These are phyloP conservation scores for Trichoderma koningii DNA, from an alignment of 2,329 filamentous ascomycete genomes.

Conservation along the genomic window DNA sequence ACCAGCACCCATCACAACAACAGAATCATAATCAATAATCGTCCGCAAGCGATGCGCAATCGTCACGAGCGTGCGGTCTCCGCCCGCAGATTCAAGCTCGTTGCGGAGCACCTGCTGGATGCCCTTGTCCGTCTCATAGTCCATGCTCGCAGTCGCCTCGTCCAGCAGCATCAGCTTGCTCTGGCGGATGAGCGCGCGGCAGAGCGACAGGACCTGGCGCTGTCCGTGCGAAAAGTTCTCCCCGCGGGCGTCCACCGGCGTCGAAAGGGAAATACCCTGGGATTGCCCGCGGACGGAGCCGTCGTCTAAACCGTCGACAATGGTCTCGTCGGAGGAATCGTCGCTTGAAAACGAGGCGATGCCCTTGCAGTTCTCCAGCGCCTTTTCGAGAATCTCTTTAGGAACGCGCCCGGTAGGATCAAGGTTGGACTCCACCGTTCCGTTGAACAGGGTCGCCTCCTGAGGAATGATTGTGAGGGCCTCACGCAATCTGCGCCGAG, in stretches of 20 bases:
- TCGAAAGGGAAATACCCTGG: conserved; percentile 44
- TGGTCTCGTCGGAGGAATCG: conserved; percentile 39
- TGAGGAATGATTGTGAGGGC: conserved; percentile 61
- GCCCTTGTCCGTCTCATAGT: conserved; percentile 58
- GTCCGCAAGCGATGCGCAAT: conserved; percentile 61
- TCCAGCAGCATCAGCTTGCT: conserved; percentile 60
- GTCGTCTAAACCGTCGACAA: conserved; percentile 31
- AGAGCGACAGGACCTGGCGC: conserved; percentile 60
- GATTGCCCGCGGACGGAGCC: conserved; percentile 27
- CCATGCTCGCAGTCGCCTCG: conserved; percentile 62
- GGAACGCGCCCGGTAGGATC: conserved; percentile 63
- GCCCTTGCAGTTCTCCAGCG: conserved; percentile 63
- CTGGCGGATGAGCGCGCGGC: conserved; percentile 56
- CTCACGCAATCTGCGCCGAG: conserved; percentile 53
- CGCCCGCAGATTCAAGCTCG: conserved; percentile 49
- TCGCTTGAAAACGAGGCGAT: conserved; percentile 55
- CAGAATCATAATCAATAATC: conserved; percentile 61
- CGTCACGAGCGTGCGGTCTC: conserved; percentile 56
- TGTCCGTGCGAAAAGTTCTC: conserved; percentile 61
- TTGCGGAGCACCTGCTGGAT: conserved; percentile 56
- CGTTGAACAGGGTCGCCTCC: conserved; percentile 60
- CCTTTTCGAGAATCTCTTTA: conserved; percentile 56
- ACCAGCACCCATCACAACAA: conserved; percentile 59
- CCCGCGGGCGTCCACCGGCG: conserved; percentile 54
- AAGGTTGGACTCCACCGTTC: conserved; percentile 58